Evolutionary conservation across 192 early-diverging fungal species (phyloP), one percentile per base, ranked within the genome.

Genomic region (Polychytrium aggregatum): DNA sequence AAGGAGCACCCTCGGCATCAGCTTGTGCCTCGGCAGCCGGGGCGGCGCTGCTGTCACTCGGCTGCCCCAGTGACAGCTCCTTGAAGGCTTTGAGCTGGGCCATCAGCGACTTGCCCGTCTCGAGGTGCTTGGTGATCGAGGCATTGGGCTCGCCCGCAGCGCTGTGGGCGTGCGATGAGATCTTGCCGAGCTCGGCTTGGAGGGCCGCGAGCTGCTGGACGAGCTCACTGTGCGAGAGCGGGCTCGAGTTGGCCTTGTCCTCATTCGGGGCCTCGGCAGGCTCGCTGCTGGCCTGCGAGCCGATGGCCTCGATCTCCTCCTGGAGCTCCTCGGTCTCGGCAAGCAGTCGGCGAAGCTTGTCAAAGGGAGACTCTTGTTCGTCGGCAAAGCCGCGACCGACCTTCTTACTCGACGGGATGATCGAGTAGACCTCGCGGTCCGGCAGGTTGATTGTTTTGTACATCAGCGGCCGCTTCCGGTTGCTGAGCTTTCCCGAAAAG

Each of bases 251-350:
- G 44, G 11, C 20, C n/a, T 22, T 5, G 18, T n/a, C n/a, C n/a
- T 55, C 11, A 43, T 55, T 24, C 30, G 14, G 10, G 35, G 3
- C 41, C 20, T 47, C 41, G 18, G 3, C 35, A 13, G 8, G 9
- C 10, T 42, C 7, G 11, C 46, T 47, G 11, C 25, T 17, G 14
- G 8, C 14, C 18, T 30, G 13, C 36, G 41, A 8, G 48, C 48
- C n/a, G n/a, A 9, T 44, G 11, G 13, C 27, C 31, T 55, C 43
- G 2, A 88, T 45, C 53, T 87, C 82, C 44, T 78, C 72, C 17
- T 59, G 63, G 2, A 93, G 76, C 46, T 93, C 86, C 49, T 89
- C 82, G 8, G 85, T 81, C 57, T 93, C 90, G 50, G 71, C 82
- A 52, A 85, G 72, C 33, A 93, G 77, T 13, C 90, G 70, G 22